Evolutionary conservation across 164 flowering plant species (phyloP), one percentile per base, ranked within the genome.

Genomic region (Akebia trifoliata): DNA sequence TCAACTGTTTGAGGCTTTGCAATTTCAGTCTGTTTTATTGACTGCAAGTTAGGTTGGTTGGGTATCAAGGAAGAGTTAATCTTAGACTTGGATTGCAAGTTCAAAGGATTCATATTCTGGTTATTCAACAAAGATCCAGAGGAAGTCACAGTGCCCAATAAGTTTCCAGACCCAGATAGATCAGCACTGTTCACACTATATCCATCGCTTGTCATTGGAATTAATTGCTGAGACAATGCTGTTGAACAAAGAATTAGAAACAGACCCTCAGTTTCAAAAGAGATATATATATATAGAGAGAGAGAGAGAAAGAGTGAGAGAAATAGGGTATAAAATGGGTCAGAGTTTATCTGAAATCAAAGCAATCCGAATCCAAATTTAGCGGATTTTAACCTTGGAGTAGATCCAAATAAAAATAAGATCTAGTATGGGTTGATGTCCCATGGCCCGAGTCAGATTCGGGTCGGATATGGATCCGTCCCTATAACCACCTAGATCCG

Each of bases 151-250:
- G 81, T 54, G 17, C 64, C 76, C 67, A 71, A 83, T 53, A 82
- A 63, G 66, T 72, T 89, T 52, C 85, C 94, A 36, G 93, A 56
- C 24, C 76, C 86, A 67, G 85, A 74, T 49, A 82, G 45, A 69
- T 89, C 92, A 60, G 79, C 25, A 67, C 65, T 61, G 50, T 59
- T 69, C 59, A 72, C 53, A 43, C 79, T 80, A 77, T 74, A 81
- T 28, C 74, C 79, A 75, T 83, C 95, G 67, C 88, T 87, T 80
- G 81, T 56, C 57, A 65, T 69, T 59, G 50, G 32, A 65, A 50
- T 28, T 55, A 56, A 54, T 51, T 54, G 62, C 59, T 62, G 64
- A 56, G 64, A 69, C 61, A 69, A 46, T 36, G 66, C 54, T 57
- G 57, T 44, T 49, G 25, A 21, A 35, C 43, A 54, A 17, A 25